Evolutionary conservation across 1,139 yeast genomes (phyloP), one percentile per base, ranked within the genome.

Genomic region (Eremothecium coryli): DNA sequence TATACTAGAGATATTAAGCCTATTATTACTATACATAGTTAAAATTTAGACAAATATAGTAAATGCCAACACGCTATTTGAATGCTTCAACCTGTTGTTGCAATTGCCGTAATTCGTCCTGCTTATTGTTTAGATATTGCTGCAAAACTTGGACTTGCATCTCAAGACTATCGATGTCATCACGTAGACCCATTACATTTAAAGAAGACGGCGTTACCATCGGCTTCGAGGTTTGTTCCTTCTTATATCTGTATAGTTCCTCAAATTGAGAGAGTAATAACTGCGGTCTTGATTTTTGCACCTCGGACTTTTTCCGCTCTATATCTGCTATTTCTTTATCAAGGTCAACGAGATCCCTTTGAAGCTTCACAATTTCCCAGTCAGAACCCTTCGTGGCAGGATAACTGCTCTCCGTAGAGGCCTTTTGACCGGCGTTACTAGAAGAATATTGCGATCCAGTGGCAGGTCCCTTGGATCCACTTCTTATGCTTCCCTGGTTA

Each of bases 351-450:
- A 88, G 65, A 54, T 85, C 90, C 46, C 93, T 72, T 61, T 78
- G 77, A 45, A 86, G 68, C 45, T 93, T 69, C 21, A 82, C 93
- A 50, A 80, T 85, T 58, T 86, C 96, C 95, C 96, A 70, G 43
- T 53, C 90, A 6, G 82, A 75, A 26, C 80, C 86, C 50, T 76
- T 76, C 10, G 84, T 76, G 1, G 78, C 70, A 1, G 80, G 69
- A 50, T 77, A 77, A 54, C 82, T 93, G 0, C 93, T 81, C 2
- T 90, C 93, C n/a, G n/a, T n/a, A n/a, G n/a, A 35, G 65, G 64
- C 3, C 76, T 71, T 25, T 62, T 60, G 58, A 39, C 62, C 23
- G 14, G 23, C 22, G 13, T 23, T 23, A 14, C 14, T 14, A 9
- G 8, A 7, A 23, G 14, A 7, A 8, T 14, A 7, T 23, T 64